Evolutionary conservation across 2,329 filamentous ascomycete species (phyloP).

Genomic region (Chrysosporium keratinophilum): DNA sequence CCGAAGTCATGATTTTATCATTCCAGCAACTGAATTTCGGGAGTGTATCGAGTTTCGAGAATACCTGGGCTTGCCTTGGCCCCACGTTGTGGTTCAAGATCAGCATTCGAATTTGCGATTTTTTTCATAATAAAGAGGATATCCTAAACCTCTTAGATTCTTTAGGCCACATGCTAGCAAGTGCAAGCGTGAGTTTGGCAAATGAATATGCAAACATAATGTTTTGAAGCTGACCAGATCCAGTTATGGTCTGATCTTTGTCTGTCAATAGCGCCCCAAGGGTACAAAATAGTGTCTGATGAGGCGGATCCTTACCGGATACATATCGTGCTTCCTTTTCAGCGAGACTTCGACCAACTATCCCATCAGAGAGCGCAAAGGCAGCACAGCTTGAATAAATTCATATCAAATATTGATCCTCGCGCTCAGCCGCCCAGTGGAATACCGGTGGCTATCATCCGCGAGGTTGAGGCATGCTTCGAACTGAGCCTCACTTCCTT

Average conservation of each 20-base stretch:
- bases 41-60: background rate
- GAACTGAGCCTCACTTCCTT: background rate
- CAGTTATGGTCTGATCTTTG: conserved; percentile 29
- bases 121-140: background rate
- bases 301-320: background rate
- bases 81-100: conserved; percentile 22
- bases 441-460: conserved; percentile 8
- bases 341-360: background rate
- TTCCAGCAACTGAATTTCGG: background rate
- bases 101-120: conserved; percentile 15
- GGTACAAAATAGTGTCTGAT: conserved; percentile 10
- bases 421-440: conserved; percentile 12
- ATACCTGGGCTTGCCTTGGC: conserved; percentile 24
- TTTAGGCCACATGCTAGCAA: conserved; percentile 20
- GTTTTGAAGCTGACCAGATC: background rate
- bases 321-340: conserved; percentile 11
- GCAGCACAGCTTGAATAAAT: conserved; percentile 4
- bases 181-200: conserved; percentile 20
- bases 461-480: conserved; percentile 11
- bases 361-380: background rate
- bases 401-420: background rate
- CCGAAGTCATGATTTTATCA: background rate
- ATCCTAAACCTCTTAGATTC: background rate
- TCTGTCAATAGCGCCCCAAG: conserved; percentile 20
- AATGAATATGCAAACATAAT: background rate